These are phyloP conservation scores for Fibroporia radiculosa DNA, from an alignment of 768 basidiomycete species.

Conservation along the genomic window DNA sequence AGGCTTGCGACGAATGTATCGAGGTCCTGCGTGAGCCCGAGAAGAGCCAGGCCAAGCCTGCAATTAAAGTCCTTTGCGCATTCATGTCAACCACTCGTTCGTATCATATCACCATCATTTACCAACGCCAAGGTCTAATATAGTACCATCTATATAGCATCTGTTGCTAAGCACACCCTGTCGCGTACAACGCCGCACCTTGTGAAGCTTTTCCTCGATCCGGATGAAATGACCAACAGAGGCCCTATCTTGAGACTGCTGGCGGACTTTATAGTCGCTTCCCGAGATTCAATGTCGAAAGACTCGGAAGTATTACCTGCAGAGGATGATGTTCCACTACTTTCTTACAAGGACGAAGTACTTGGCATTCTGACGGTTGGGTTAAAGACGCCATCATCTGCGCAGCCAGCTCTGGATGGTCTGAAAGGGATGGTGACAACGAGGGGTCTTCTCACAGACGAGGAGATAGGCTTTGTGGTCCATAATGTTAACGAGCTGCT, in stretches of 20 bases:
- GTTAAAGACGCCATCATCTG: slow-evolving; percentile 41
- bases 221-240: slow-evolving; percentile 60
- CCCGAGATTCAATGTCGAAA: slow-evolving; percentile 33
- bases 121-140: neutral
- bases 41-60: slow-evolving; percentile 85
- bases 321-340: slow-evolving; percentile 32
- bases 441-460: slow-evolving; percentile 49
- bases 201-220: slow-evolving; percentile 65
- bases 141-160: slow-evolving; percentile 48
- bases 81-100: slow-evolving; percentile 74
- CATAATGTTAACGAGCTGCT: slow-evolving; percentile 69
- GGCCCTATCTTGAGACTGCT: slow-evolving; percentile 60
- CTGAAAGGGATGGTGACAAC: slow-evolving; percentile 63
- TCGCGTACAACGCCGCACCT: slow-evolving; percentile 68
- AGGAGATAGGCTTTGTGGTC: slow-evolving; percentile 76
- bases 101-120: slow-evolving; percentile 24
- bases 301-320: slow-evolving; percentile 12
- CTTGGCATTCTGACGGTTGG: slow-evolving; percentile 58
- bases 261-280: slow-evolving; percentile 53
- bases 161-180: slow-evolving; percentile 59
- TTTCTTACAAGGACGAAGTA: slow-evolving; percentile 68
- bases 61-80: slow-evolving; percentile 74
- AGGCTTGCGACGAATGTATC: slow-evolving; percentile 76
- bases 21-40: slow-evolving; percentile 82
- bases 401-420: slow-evolving; percentile 55